These are phyloP conservation scores for Geoglossum cookeanum DNA, from an alignment of 2,329 filamentous ascomycete genomes.

Conservation along the genomic window DNA sequence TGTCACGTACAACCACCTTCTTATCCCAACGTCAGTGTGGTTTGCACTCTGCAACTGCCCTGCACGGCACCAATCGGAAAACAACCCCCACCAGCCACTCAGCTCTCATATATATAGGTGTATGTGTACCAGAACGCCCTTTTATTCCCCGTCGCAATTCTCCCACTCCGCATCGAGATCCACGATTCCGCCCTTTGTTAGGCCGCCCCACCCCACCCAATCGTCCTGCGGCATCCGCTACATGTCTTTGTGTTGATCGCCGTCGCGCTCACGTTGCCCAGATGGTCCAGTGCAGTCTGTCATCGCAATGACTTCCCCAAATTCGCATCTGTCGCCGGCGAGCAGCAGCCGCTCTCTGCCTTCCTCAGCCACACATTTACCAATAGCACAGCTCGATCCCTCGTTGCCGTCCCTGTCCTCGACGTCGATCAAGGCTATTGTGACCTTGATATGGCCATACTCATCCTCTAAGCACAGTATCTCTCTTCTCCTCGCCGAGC, in stretches of 20 bases:
- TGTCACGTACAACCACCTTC: too few relatives aligned
- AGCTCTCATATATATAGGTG: too few relatives aligned
- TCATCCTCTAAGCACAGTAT: conserved; percentile 56
- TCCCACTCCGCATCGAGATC: too few relatives aligned
- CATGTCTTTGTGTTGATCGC: neutral
- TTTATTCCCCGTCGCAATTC: too few relatives aligned
- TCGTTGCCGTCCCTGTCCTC: neutral
- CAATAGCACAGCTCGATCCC: conserved; percentile 1
- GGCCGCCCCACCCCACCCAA: neutral
- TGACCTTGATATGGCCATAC: conserved; percentile 84
- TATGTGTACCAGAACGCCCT: too few relatives aligned
- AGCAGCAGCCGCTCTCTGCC: neutral
- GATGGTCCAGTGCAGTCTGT: neutral
- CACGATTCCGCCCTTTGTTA: too few relatives aligned
- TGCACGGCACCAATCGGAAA: too few relatives aligned
- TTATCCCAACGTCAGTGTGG: too few relatives aligned
- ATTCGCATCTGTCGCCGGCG: neutral
- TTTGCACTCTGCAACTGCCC: too few relatives aligned
- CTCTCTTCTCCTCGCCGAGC: conserved; percentile 66
- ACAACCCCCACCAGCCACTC: too few relatives aligned
- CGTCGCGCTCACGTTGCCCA: neutral
- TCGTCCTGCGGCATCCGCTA: neutral
- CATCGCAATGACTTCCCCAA: neutral
- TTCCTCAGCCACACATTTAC: neutral
- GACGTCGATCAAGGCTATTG: conserved; percentile 40